phyloP scores from a whole-genome alignment of 2,329 filamentous ascomycete genomes.

The Ophiobolus disseminans region DNA sequence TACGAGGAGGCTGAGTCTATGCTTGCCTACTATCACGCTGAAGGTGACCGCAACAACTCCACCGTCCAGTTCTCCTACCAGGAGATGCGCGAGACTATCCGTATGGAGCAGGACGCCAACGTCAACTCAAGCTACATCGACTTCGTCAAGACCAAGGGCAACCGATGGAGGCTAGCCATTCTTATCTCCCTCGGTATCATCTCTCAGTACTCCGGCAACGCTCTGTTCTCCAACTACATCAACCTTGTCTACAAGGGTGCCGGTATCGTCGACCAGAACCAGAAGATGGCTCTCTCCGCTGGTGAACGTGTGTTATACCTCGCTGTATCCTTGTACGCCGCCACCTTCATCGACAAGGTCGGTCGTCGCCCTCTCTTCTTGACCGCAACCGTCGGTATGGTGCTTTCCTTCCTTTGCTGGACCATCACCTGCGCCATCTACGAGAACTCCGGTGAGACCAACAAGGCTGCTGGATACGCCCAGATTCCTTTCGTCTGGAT shows the following conservation, averaged over 20 bases:
- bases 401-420: slow-evolving; percentile 46
- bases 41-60: slow-evolving; percentile 64
- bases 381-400: slow-evolving; percentile 46
- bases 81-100: slow-evolving; percentile 70
- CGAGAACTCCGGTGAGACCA: slow-evolving; percentile 37
- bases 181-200: slow-evolving; percentile 70
- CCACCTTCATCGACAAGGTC: slow-evolving; percentile 62
- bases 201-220: slow-evolving; percentile 73
- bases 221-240: slow-evolving; percentile 71
- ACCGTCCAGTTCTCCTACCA: slow-evolving; percentile 71
- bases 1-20: slow-evolving; percentile 67
- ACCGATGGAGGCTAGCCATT: slow-evolving; percentile 69
- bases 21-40: slow-evolving; percentile 68
- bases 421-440: slow-evolving; percentile 42
- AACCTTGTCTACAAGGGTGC: slow-evolving; percentile 67
- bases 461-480: slow-evolving; percentile 50
- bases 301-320: slow-evolving; percentile 67
- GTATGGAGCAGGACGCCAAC: slow-evolving; percentile 60
- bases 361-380: slow-evolving; percentile 66
- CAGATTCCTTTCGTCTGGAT: slow-evolving; percentile 61
- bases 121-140: slow-evolving; percentile 64
- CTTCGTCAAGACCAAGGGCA: slow-evolving; percentile 68
- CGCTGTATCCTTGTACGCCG: slow-evolving; percentile 63
- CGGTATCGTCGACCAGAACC: slow-evolving; percentile 60
- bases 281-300: slow-evolving; percentile 45